Conservation (phyloP, 352 stramenopile genomes). For the Globisporangium acanthophoron region DNA sequence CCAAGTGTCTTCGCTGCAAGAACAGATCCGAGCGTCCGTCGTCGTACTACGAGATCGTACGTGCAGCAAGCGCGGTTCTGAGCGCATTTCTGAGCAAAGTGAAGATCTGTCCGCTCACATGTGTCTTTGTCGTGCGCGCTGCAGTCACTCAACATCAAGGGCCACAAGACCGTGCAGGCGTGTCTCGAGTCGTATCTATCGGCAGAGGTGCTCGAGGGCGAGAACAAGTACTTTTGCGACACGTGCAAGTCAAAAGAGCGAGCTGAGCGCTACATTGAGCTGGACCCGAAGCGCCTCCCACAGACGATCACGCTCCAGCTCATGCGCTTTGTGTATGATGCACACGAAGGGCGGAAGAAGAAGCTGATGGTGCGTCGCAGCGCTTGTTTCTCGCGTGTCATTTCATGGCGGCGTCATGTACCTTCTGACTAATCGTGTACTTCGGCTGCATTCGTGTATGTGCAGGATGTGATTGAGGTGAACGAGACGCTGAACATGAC, state of each 20-base stretch:
- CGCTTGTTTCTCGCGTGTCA: neutral
- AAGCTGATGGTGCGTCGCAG: constrained; percentile 63
- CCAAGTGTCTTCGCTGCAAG: constrained; percentile 71
- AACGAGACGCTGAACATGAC: constrained; percentile 75
- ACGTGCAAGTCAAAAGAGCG: constrained; percentile 70
- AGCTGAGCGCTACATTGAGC: constrained; percentile 65
- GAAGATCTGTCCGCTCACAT: neutral
- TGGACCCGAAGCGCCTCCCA: constrained; percentile 48
- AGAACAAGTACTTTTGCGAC: constrained; percentile 88
- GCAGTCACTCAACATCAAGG: constrained; percentile 83
- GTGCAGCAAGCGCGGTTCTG: constrained; percentile 4
- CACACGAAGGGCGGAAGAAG: constrained; percentile 65
- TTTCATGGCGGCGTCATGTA: neutral
- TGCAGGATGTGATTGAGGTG: constrained; percentile 81
- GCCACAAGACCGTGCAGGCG: constrained; percentile 62
- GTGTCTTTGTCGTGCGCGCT: neutral
- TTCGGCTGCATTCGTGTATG: neutral
- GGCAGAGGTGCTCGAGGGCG: constrained; percentile 67
- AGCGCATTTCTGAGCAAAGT: neutral
- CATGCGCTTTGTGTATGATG: constrained; percentile 85
- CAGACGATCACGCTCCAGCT: constrained; percentile 77
- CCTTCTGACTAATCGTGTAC: neutral
- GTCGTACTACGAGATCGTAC: constrained; percentile 80
- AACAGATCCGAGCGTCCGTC: constrained; percentile 56
- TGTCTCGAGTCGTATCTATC: constrained; percentile 71